Evolutionary conservation across 768 basidiomycete species (phyloP), one percentile per base, ranked within the genome.

Genomic region (Asterophora lycoperdoides): DNA sequence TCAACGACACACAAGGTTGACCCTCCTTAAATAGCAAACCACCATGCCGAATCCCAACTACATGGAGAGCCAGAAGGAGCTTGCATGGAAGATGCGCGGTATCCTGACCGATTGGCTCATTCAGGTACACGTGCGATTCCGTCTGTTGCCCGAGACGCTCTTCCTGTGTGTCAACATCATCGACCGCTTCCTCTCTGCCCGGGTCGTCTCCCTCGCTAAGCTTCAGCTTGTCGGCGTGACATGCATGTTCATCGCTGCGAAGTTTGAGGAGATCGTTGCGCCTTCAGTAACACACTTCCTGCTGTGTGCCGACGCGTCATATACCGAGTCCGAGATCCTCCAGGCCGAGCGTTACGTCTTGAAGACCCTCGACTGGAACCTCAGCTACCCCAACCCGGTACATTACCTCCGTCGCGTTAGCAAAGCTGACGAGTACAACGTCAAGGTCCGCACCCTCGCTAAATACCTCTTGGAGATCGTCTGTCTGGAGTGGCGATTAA

Each of bases 81-180:
- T 99, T 35, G 87, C 89, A 1, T 98, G 95, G 95, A 87, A 89
- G 55, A 95, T 95, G 89, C 89, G 95, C 8, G 86, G 88, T 6
- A 89, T 97, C 55, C 79, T 98, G 20, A 86, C 88, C 50, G 95
- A 98, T 72, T 98, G 94, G 94, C 75, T 98, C 53, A 86, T 98
- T 56, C 93, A 94, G 69, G 86, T 98, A 17, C 96, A 98, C 65
- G 79, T 81, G 56, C 88, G 91, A 55, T 97, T 95, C 77, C 84
- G 87, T 55, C 78, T 97, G 9, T 77, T 94, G 7, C 88, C 93
- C 2, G 95, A 99, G 70, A 97, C 96, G 0, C 82, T 98, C 38
- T 98, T 96, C 73, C 80, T 98, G 48, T 85, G 86, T 59, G 80
- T 91, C 58, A 98, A 99, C 76, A 85, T 97, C 64, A 86, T 98